Base-by-base conservation (phyloP, 768 basidiomycete genomes). In the Hypholoma fasciculare region DNA sequence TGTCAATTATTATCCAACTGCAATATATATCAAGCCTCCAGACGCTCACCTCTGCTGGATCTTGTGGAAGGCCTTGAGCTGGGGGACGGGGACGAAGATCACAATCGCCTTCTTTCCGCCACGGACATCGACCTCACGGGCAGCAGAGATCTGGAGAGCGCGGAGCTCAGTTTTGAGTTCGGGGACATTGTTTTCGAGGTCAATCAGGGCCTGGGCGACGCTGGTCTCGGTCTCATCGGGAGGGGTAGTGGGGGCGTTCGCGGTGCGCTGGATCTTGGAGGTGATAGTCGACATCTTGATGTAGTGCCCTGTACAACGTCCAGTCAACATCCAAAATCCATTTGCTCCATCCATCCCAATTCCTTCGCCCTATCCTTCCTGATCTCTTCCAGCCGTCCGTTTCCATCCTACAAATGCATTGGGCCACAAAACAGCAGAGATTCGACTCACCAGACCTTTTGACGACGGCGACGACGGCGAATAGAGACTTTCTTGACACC, bases 41-140 rank as follows among this genome's bases (percentile, higher is more conserved):
- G 48, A 42, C 43, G 67, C 82, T 56, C 71, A 97, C 95, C 96
- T 90, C 72, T 88, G 88, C 79, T 99, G 97, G 67, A 98, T 83
- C 79, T 96, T 98, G 81, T 90, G 94, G 90, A 96, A 99, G 14
- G 96, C 96, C 82, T 98, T 98, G 76, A 96, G 74, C 78, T 96
- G 94, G 64, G 96, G 95, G 50, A 96, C 90, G 57, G 97, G 97
- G 48, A 98, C 96, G 71, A 99, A 99, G 75, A 99, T 81, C 62
- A 99, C 94, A 69, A 99, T 96, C 52, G 97, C 97, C 83, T 98
- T 99, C 83, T 97, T 98, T 72, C 97, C 97, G 62, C 96, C 97
- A 69, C 95, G 93, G 67, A 98, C 96, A 72, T 99, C 97, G 65
- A 99, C 92, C 79, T 99, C 97, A 71, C 95, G 95, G 64, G 97